Base-by-base conservation (phyloP, 2,329 filamentous ascomycete species). In the Meredithiella fracta region DNA sequence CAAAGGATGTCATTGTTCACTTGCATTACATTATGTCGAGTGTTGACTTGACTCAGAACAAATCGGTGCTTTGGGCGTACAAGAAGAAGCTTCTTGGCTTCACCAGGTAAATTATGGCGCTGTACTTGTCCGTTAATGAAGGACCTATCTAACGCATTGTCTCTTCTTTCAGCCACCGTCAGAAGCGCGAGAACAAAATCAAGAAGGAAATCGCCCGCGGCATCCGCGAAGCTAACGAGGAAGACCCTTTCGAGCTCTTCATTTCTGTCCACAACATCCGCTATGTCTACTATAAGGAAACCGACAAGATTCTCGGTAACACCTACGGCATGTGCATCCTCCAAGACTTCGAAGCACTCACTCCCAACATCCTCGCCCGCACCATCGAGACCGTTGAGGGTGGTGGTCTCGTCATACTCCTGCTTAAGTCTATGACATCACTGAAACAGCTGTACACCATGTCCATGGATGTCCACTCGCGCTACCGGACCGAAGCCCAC, bases 211-310 rank as follows among this genome's bases (percentile, higher is more conserved):
- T 98, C 69, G 96, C 94, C 73, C 80, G 89, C 64, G 92, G 92
- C 47, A 88, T 90, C 62, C 81, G 94, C 65, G 92, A 98, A 69
- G 80, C 86, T 60, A 95, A 98, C 68, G 79, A 82, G 55, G 88
- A 94, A 67, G 92, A 98, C 67, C 86, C 92, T 0, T 98, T 98
- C 73, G 92, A 98, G 71, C 79, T 97, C 55, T 98, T 97, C 71
- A 85, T 97, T 63, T 92, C 89, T 58, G 82, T 95, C 57, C 86
- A 97, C 72, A 89, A 96, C 69, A 95, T 98, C 67, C 86, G 92
- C 69, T 98, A 98, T 78, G 88, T 92, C 58, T 98, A 95, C 76
- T 98, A 98, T 75, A 98, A 98, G 72, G 92, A 98, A 73, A 97
- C 92, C 26, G 92, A 98, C 65, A 97, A 96, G 75, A 96, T 98